Percentiles rank a stretch among this genome's conserved stretches.
These are phyloP conservation scores for Alternaria metachromatica DNA, from an alignment of 2,329 filamentous ascomycete species.

Conservation along the genomic window DNA sequence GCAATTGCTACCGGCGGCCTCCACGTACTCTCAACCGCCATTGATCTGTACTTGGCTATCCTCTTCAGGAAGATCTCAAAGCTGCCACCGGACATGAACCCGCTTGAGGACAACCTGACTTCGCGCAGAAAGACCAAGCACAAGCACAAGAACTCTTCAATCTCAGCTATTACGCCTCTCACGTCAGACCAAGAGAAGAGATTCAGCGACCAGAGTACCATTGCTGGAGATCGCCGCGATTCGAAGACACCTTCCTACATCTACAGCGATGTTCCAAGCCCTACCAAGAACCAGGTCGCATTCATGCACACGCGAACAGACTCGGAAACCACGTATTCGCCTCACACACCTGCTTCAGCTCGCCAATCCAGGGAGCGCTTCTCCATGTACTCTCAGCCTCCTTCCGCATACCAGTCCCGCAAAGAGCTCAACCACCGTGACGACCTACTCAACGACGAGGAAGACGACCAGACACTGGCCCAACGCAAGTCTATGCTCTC, in stretches of 20 bases:
- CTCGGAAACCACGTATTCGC: constrained; percentile 61
- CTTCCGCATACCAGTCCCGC: constrained; percentile 47
- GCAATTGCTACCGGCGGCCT: constrained; percentile 69
- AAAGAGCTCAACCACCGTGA: constrained; percentile 45
- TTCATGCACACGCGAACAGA: constrained; percentile 82
- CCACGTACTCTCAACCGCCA: constrained; percentile 71
- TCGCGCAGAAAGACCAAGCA: constrained; percentile 68
- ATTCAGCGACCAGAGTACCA: constrained; percentile 57
- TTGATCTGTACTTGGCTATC: constrained; percentile 77
- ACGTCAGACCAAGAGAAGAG: constrained; percentile 67
- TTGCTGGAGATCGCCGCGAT: constrained; percentile 44
- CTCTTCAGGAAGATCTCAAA: constrained; percentile 82
- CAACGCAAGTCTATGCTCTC: constrained; percentile 44
- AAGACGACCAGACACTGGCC: constrained; percentile 39
- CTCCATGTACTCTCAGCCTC: constrained; percentile 54
- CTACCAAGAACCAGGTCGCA: constrained; percentile 64
- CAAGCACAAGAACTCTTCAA: constrained; percentile 73
- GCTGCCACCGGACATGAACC: constrained; percentile 94
- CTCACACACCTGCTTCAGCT: constrained; percentile 58
- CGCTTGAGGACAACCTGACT: constrained; percentile 84
- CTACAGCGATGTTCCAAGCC: constrained; percentile 35
- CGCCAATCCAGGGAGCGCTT: constrained; percentile 59
- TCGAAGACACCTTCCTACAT: constrained; percentile 42
- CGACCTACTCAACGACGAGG: constrained; percentile 35
- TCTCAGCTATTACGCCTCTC: constrained; percentile 52